phyloP scores from a whole-genome alignment of 1,139 yeast genomes.

The Yamadazyma membranifaciens region DNA sequence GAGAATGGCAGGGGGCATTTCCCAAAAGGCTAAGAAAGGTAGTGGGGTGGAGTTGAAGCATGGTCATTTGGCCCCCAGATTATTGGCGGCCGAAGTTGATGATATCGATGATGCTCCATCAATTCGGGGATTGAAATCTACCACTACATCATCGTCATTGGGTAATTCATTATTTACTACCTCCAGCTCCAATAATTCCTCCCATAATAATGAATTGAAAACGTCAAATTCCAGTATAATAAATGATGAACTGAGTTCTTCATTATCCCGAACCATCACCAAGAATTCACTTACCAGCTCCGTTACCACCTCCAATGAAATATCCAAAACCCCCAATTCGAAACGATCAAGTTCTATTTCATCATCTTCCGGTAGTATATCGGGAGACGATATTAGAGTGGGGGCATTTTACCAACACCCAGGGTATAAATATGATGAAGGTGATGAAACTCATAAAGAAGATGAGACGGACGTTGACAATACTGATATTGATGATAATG shows the following conservation, averaged over 20 bases:
- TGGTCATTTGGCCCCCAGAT: conserved; percentile 70
- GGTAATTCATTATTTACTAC: background rate
- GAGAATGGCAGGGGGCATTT: conserved; percentile 27
- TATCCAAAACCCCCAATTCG: conserved; percentile 10
- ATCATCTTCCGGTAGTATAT: conserved; percentile 19
- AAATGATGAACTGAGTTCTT: conserved; percentile 16
- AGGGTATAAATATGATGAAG: conserved; percentile 29
- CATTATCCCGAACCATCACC: conserved; percentile 32
- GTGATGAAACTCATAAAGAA: conserved; percentile 8
- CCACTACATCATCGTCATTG: conserved; percentile 3
- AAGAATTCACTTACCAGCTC: conserved; percentile 22
- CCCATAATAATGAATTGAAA: conserved; percentile 1
- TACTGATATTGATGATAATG: conserved; percentile 13
- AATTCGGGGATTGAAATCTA: conserved; percentile 3
- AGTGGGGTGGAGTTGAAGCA: conserved; percentile 68
- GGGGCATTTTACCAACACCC: conserved; percentile 47
- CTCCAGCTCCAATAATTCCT: background rate
- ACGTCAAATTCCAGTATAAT: conserved; percentile 18
- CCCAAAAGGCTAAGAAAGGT: conserved; percentile 26
- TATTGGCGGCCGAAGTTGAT: conserved; percentile 76
- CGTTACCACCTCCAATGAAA: conserved; percentile 20
- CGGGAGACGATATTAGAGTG: conserved; percentile 20
- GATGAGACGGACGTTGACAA: conserved; percentile 14
- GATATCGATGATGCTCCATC: conserved; percentile 45
- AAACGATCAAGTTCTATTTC: conserved; percentile 9